Base-by-base conservation (phyloP, 2,329 filamentous ascomycete genomes). In the Ophiostoma ulmi region DNA sequence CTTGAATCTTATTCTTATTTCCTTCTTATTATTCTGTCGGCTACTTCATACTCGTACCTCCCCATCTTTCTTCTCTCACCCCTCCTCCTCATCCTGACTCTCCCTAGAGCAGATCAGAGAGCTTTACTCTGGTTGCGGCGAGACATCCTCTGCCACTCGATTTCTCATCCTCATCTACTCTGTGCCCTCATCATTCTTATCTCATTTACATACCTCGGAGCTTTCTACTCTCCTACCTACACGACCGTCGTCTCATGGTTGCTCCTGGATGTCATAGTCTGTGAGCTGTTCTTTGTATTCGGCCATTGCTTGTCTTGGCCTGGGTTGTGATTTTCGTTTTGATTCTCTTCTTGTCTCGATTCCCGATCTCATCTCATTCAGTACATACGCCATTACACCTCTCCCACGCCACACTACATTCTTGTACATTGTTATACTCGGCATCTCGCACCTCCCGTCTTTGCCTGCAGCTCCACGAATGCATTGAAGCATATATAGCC, bases 401-500 rank as follows among this genome's bases (percentile, higher is more conserved):
- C 44, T 48, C 44, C 44, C 44, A 48, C 52, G 52, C 52, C 52
- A 31, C 52, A 13, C 11, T 11, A 58, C 8, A 58, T 26, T 44
- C 39, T 44, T 44, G 4, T 44, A 44, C 2, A 44, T 17, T 58
- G 10, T 58, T 58, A 58, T 58, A 31, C 11, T 58, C 52, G 52
- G 52, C 52, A 22, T 58, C 52, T 58, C 52, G 8, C 20, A 26
- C 52, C 52, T 22, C 22, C 52, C 52, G 52, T 63, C 52, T 22
- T 14, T 63, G 58, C 17, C 39, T 36, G 61, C 48, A 10, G 52
- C 55, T 38, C 67, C 58, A 69, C 69, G 70, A 36, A 63, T 69
- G 63, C 69, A 70, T 69, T 73, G 69, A 73, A 63, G 70, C 69
- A 64, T 69, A 69, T 63, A 71, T 55, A 64, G 63, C 64, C 38